Conservation (phyloP, 345 rosid genomes). For the Leavenworthia alabamica region DNA sequence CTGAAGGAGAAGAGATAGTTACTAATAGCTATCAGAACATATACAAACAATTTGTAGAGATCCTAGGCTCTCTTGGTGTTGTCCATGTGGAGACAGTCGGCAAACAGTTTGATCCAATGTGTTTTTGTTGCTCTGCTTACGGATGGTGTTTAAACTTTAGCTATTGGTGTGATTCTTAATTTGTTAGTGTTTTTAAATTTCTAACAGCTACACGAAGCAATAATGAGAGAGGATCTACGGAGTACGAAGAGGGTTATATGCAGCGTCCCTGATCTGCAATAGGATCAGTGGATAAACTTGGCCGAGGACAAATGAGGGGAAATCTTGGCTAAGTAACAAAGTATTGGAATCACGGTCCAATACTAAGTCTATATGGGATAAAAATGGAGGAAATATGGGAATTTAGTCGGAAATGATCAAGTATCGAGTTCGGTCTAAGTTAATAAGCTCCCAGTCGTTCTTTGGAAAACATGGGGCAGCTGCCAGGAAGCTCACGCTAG, state of each 20-base stretch:
- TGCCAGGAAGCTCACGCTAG: too few relatives aligned
- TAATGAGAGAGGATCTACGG: constrained; percentile 78
- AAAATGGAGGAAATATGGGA: too few relatives aligned
- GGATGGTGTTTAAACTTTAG: not conserved
- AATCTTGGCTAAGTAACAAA: too few relatives aligned
- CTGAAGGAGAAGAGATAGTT: constrained; percentile 89
- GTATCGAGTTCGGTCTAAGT: too few relatives aligned
- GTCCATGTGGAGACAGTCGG: constrained; percentile 76
- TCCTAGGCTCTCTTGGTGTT: constrained; percentile 71
- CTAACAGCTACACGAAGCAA: constrained; percentile 83
- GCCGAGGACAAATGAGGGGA: too few relatives aligned
- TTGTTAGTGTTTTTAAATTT: not conserved
- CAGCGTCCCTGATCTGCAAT: too few relatives aligned
- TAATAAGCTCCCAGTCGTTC: too few relatives aligned
- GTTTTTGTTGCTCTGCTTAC: not conserved
- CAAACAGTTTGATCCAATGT: constrained; percentile 81
- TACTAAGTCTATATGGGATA: too few relatives aligned
- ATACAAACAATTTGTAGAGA: constrained; percentile 81
- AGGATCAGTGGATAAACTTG: too few relatives aligned
- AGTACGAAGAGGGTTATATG: constrained; percentile 77
- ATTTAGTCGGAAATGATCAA: too few relatives aligned
- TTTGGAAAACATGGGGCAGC: too few relatives aligned
- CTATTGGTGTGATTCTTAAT: not conserved
- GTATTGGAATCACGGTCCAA: too few relatives aligned
- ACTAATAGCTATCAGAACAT: constrained; percentile 87